Evolutionary conservation across 2,329 filamentous ascomycete species (phyloP).

Genomic region (Ophiocordyceps australis): DNA sequence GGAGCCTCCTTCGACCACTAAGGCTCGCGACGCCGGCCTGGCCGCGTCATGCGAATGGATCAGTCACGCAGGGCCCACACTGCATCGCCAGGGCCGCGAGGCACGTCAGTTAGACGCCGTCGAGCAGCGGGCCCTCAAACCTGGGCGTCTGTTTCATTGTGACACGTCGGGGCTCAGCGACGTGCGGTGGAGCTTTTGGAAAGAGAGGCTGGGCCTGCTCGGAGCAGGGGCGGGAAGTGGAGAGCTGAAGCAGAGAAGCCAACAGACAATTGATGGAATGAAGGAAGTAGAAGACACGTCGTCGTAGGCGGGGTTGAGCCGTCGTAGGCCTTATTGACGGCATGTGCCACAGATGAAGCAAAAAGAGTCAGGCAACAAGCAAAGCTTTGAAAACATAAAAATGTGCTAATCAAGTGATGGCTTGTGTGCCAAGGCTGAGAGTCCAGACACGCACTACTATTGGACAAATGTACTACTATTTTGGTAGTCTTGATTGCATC

Average conservation of each 20-base stretch:
- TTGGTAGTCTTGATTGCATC: no score
- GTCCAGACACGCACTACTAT: no score
- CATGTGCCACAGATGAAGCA: no score
- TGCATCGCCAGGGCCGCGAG: constrained; percentile 6
- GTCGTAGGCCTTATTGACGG: no score
- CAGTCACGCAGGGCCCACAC: constrained; percentile 8
- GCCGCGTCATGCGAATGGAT: constrained; percentile 11
- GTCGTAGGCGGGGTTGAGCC: no score
- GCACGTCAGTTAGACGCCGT: constrained; percentile 5
- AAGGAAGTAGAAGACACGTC: constrained; percentile 6
- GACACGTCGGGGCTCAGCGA: constrained; percentile 7
- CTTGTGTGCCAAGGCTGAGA: no score
- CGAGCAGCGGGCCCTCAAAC: constrained; percentile 5
- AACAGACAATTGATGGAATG: constrained; percentile 7
- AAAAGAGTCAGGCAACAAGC: no score
- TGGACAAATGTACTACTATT: no score
- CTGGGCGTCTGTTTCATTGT: constrained; percentile 6
- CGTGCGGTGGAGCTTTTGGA: constrained; percentile 14
- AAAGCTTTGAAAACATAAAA: no score
- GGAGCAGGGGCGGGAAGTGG: constrained; percentile 4
- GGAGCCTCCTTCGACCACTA: constrained; percentile 3
- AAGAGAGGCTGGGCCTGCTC: constrained; percentile 8
- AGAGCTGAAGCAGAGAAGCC: constrained; percentile 6
- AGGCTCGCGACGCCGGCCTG: constrained; percentile 6
- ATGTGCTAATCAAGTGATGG: no score